Base-by-base conservation (phyloP, 1,284 basidiomycete species). In the Ceratobasidium sp. region DNA sequence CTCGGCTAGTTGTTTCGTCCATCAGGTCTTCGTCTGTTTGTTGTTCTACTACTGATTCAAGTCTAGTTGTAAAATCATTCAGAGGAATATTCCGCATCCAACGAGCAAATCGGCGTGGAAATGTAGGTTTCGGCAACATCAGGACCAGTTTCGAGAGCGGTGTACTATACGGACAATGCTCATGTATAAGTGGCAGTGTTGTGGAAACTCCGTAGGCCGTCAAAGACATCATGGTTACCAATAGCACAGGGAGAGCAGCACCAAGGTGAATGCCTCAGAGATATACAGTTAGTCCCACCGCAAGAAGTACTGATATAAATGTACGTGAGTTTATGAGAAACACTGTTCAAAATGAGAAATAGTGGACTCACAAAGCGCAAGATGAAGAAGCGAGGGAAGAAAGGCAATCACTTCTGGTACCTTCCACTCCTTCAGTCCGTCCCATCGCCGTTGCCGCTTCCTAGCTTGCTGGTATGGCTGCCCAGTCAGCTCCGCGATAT, bases 291-390 rank as follows among this genome's bases (percentile, higher is more conserved):
- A 72, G 70, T 28, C 70, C 70, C 3, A 39, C 23, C 23, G 56
- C 55, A 72, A 72, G 61, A 15, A 72, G 56, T 23, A 72, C 70
- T 40, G 42, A 18, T 15, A n/a, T n/a, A n/a, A n/a, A n/a, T n/a
- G n/a, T n/a, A n/a, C n/a, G n/a, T n/a, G n/a, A n/a, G n/a, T n/a
- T n/a, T n/a, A n/a, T n/a, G n/a, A n/a, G n/a, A n/a, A n/a, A n/a
- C n/a, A n/a, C 13, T 20, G 40, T 20, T 10, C 6, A n/a, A 5
- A 10, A 9, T 20, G 7, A 10, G 7, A 28, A 63, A 15, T 26
- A 7, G 53, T 23, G 3, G 12, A 64, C 60, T 75, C 15, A 75
- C 72, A 13, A 2, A 75, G 49, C 9, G 72, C 44, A 18, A 75
- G 28, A 23, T 75, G 72, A 40, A 75, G 23, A 1, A 75, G 33